These are phyloP conservation scores for Suillus hirtellus DNA, from an alignment of 768 basidiomycete genomes.

Conservation along the genomic window DNA sequence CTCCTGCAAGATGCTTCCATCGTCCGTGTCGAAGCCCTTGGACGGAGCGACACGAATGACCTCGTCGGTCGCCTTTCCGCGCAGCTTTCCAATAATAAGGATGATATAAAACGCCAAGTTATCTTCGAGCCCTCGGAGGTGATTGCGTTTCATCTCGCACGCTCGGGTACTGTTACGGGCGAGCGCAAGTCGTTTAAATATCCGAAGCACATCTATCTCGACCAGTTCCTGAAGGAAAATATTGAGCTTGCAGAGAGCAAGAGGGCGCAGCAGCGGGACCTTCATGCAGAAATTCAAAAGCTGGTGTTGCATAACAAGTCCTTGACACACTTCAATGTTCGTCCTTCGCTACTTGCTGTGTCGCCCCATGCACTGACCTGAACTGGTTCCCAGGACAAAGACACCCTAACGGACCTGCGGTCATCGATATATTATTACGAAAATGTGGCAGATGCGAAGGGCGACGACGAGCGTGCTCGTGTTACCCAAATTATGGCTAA, in stretches of 20 bases:
- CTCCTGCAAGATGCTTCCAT: slow-evolving; percentile 41
- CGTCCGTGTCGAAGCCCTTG: slow-evolving; percentile 53
- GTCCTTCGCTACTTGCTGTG: slow-evolving; percentile 22
- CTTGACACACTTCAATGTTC: slow-evolving; percentile 57
- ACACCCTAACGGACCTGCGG: slow-evolving; percentile 61
- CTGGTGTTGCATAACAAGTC: slow-evolving; percentile 46
- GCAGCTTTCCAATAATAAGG: slow-evolving; percentile 32
- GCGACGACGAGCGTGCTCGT: slow-evolving; percentile 46
- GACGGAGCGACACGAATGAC: slow-evolving; percentile 43
- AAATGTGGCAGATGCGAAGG: slow-evolving; percentile 53
- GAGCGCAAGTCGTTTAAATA: slow-evolving; percentile 49
- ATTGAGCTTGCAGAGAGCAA: slow-evolving; percentile 42
- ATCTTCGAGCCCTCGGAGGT: slow-evolving; percentile 66
- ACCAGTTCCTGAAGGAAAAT: slow-evolving; percentile 68
- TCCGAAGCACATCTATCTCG: slow-evolving; percentile 68
- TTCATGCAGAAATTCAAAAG: slow-evolving; percentile 48
- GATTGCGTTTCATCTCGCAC: slow-evolving; percentile 54
- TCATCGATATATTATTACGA: slow-evolving; percentile 73
- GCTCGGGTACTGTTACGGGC: slow-evolving; percentile 24
- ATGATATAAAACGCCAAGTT: slow-evolving; percentile 45
- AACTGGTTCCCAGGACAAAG: slow-evolving; percentile 48
- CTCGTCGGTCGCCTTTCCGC: slow-evolving; percentile 52
- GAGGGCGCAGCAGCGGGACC: slow-evolving; percentile 35
- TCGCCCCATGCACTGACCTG: slow-evolving; percentile 2
- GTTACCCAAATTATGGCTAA: slow-evolving; percentile 43